Evolutionary conservation across 805 yeast genomes (phyloP).

Genomic region (Starmerella asiatica): DNA sequence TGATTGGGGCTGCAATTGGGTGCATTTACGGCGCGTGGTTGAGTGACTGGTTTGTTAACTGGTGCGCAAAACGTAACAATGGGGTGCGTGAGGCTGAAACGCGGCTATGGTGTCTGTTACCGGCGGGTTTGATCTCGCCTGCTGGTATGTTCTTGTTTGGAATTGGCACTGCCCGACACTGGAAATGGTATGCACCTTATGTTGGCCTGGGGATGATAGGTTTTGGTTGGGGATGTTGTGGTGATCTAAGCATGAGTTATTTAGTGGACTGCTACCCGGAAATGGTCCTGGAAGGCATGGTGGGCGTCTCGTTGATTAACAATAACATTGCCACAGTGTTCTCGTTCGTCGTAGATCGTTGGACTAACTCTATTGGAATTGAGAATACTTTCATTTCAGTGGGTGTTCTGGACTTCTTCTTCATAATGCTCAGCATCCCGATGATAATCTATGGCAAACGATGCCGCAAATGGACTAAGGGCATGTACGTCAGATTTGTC

Average conservation of each 20-base stretch:
- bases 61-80: constrained; percentile 35
- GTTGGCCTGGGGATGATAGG: constrained; percentile 46
- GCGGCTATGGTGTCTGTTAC: constrained; percentile 38
- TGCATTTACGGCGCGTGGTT: constrained; percentile 37
- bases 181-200: constrained; percentile 44
- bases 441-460: constrained; percentile 33
- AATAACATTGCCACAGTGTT: constrained; percentile 33
- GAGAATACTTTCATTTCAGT: constrained; percentile 46
- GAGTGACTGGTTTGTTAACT: constrained; percentile 39
- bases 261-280: constrained; percentile 45
- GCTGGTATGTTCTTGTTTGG: constrained; percentile 50
- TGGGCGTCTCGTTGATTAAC: constrained; percentile 42
- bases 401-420: constrained; percentile 34
- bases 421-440: constrained; percentile 33
- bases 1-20: constrained; percentile 41
- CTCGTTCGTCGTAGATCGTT: constrained; percentile 47
- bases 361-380: constrained; percentile 40
- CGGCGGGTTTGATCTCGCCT: constrained; percentile 40
- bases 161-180: constrained; percentile 42
- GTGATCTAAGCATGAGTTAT: constrained; percentile 36
- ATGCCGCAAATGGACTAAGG: constrained; percentile 22
- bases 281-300: constrained; percentile 41
- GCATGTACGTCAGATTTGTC: constrained; percentile 22
- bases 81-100: constrained; percentile 47
- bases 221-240: constrained; percentile 41